Base-by-base conservation (phyloP, 176 grass and related monocot species). In the Raddia distichophylla region DNA sequence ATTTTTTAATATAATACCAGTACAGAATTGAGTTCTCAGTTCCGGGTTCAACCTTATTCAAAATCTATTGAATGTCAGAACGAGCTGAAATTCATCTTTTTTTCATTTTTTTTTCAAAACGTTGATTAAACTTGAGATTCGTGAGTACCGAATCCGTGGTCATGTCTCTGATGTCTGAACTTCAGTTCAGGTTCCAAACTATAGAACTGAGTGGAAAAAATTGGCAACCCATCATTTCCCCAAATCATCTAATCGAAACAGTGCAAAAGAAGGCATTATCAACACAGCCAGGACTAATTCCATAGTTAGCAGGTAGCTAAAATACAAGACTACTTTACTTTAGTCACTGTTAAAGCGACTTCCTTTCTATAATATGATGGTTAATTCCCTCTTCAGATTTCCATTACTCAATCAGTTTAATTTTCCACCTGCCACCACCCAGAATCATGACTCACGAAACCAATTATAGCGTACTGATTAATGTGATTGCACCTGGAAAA, bases 401-500 rank as follows among this genome's bases (percentile, higher is more conserved):
- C n/a, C 52, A 18, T 55, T 55, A 6, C 17, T 57, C n/a, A 19
- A 58, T 9, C 17, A 58, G 18, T 14, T 11, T 27, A 27, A 27
- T 27, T 48, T 12, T 70, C 13, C 78, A 60, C 47, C 66, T 48
- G 78, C 52, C 65, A 16, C 76, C 46, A 16, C 8, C 49, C 64
- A 58, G 47, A 49, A 49, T 12, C 42, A 4, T 9, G 3, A 5
- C 37, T 40, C 37, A 40, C 37, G 37, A 40, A 3, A 8, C 5
- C 15, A 51, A 58, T 58, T 19, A 58, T 10, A 60, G 9, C 58
- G n/a, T 10, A 27, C 58, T 19, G 58, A 60, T 60, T 27, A 49
- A 59, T 59, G 7, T 8, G 58, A 40, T 18, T 18, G 5, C 12
- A 47, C 54, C 56, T 45, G 57, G 20, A 17, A 49, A 62, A 75